Evolutionary conservation across 306 rosid species (phyloP), one percentile per base, ranked within the genome.

Genomic region (Vicia villosa): DNA sequence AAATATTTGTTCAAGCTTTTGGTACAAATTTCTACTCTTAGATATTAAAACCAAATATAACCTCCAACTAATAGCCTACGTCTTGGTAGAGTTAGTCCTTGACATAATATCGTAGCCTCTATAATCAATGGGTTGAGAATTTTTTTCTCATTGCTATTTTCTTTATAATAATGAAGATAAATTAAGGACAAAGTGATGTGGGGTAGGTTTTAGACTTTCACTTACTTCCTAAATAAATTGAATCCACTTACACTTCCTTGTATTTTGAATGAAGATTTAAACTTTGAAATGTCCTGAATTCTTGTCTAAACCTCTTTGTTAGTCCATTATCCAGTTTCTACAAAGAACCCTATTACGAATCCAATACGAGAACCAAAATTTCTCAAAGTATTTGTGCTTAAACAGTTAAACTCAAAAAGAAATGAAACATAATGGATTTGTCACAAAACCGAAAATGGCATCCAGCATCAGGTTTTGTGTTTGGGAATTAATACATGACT

Each of bases 291-390:
- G n/a, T 57, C 38, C 96, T 77, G n/a, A n/a, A n/a, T n/a, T n/a
- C n/a, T n/a, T n/a, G n/a, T n/a, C n/a, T n/a, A n/a, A n/a, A n/a
- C n/a, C n/a, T n/a, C n/a, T n/a, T n/a, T 69, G 21, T 21, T 17
- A 69, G 41, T 52, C 42, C 32, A 55, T 14, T 55, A 42, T 69
- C 54, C 64, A 52, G 10, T 56, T 49, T 69, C 66, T 22, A 34
- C 26, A 15, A 56, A 69, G 66, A 55, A 56, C n/a, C n/a, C 74
- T 58, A 38, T 15, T 55, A 30, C 5, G 46, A 69, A 69, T 69
- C 55, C 54, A 69, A 69, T 8, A 8, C 11, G 13, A 50, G 26
- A 17, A 50, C 17, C 9, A 24, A 56, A 16, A 28, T 42, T 54
- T 55, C 42, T 52, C 40, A 38, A 41, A 41, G 68, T 65, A 45